A percentile compares a stretch with the other conserved stretches of the same genome.
phyloP scores from a whole-genome alignment of 805 yeast species.

The Teunomyces funiuensis region DNA sequence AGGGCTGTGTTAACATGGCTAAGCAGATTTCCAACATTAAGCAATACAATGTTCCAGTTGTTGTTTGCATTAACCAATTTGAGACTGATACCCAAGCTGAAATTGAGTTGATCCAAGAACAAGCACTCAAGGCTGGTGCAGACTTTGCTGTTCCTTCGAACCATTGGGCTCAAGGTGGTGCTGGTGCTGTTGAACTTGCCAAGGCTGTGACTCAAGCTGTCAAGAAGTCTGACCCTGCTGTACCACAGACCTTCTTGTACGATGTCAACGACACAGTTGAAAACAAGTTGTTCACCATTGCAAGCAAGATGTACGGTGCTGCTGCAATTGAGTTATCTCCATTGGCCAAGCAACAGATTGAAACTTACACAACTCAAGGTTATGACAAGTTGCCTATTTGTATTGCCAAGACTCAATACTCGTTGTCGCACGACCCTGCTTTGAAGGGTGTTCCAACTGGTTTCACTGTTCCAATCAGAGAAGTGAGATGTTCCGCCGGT shows the following conservation, averaged over 20 bases:
- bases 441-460: conserved; percentile 95
- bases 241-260: conserved; percentile 57
- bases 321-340: conserved; percentile 77
- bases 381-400: conserved; percentile 90
- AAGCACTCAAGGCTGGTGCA: conserved; percentile 90
- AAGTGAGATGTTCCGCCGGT: conserved; percentile 91
- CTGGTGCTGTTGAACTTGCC: conserved; percentile 84
- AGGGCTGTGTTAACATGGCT: conserved; percentile 84
- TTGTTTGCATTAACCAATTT: conserved; percentile 90
- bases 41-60: conserved; percentile 85
- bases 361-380: conserved; percentile 80
- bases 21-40: conserved; percentile 88
- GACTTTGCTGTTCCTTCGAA: conserved; percentile 83
- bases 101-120: conserved; percentile 73
- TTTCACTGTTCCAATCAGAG: conserved; percentile 91
- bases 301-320: conserved; percentile 92
- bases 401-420: conserved; percentile 96
- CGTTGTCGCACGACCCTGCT: conserved; percentile 88
- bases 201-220: conserved; percentile 77
- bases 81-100: conserved; percentile 80
- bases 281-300: conserved; percentile 76
- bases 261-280: conserved; percentile 71
- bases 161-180: conserved; percentile 97
- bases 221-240: conserved; percentile 34
- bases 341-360: conserved; percentile 78